Conservation (phyloP, 208 protist genomes). For the Wallacemonas sp. region DNA sequence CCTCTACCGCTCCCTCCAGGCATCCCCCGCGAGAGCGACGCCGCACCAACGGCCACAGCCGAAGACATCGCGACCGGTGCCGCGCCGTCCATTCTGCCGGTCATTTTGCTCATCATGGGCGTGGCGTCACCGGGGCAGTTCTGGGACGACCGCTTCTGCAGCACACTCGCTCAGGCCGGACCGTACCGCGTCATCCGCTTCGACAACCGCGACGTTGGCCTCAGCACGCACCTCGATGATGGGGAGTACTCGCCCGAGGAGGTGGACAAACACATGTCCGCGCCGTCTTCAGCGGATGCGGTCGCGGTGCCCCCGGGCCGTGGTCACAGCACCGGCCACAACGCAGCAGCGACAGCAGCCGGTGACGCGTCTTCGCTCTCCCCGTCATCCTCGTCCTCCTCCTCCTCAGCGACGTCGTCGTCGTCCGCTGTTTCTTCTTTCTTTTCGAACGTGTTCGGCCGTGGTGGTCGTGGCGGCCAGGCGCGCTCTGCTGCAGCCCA, state of each 20-base stretch:
- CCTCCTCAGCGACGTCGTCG: not conserved
- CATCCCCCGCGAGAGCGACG: not conserved
- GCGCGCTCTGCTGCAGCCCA: no score
- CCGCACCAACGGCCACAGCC: not conserved
- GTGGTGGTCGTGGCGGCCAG: not conserved
- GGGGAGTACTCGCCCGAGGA: no score
- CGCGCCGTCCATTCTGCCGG: slow-evolving; percentile 4
- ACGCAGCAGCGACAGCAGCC: no score
- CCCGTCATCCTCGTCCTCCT: not conserved
- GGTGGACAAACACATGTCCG: no score
- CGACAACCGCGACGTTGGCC: slow-evolving; percentile 77
- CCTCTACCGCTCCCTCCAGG: not conserved
- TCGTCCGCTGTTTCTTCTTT: not conserved
- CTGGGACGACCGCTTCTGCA: slow-evolving; percentile 65
- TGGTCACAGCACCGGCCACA: not conserved
- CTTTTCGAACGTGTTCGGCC: slow-evolving; percentile 3
- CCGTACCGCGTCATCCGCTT: slow-evolving; percentile 70
- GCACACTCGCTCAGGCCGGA: slow-evolving; percentile 25
- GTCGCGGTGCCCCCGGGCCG: no score
- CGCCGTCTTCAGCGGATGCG: no score
- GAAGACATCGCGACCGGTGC: slow-evolving; percentile 12
- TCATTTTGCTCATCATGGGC: slow-evolving; percentile 66
- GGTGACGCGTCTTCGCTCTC: no score
- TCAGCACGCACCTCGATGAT: slow-evolving; percentile 67
- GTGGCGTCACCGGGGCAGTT: slow-evolving; percentile 47